Evolutionary conservation across 140 eudicot species (phyloP).

Genomic region (Bidens hawaiensis): DNA sequence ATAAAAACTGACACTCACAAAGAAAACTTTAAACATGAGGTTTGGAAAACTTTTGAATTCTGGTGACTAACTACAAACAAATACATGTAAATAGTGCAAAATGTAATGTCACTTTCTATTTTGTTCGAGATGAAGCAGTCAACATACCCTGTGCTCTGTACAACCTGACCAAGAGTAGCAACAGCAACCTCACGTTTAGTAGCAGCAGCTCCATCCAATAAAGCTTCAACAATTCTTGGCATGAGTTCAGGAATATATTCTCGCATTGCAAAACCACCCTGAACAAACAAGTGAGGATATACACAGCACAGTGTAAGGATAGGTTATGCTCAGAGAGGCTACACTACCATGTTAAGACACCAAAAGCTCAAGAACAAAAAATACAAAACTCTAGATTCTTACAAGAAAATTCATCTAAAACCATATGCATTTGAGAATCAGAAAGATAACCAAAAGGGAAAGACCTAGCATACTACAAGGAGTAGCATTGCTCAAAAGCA

Average conservation of each 20-base stretch:
- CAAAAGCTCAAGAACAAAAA: neutral
- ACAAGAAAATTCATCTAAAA: neutral
- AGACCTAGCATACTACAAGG: neutral
- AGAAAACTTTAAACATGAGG: neutral
- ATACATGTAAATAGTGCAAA: slow-evolving; percentile 3
- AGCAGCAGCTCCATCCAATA: slow-evolving; percentile 93
- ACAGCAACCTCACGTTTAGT: slow-evolving; percentile 98
- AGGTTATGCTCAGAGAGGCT: neutral
- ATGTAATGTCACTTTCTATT: neutral
- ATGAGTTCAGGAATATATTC: slow-evolving; percentile 83
- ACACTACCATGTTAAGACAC: slow-evolving; percentile 10
- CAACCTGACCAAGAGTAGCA: slow-evolving; percentile 97
- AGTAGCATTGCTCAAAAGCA: neutral
- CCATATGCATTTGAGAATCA: neutral
- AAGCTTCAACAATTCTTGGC: slow-evolving; percentile 93
- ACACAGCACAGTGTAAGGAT: slow-evolving; percentile 6
- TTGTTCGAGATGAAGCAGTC: slow-evolving; percentile 3
- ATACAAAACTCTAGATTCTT: neutral
- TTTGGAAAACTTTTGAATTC: slow-evolving; percentile 7
- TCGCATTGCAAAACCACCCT: slow-evolving; percentile 99
- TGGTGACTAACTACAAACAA: neutral
- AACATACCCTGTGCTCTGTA: slow-evolving; percentile 98
- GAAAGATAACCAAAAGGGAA: neutral
- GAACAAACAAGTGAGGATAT: slow-evolving; percentile 18
- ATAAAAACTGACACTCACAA: neutral